Conservation (phyloP, 1,284 basidiomycete genomes). For the Cryptococcus sp. region DNA sequence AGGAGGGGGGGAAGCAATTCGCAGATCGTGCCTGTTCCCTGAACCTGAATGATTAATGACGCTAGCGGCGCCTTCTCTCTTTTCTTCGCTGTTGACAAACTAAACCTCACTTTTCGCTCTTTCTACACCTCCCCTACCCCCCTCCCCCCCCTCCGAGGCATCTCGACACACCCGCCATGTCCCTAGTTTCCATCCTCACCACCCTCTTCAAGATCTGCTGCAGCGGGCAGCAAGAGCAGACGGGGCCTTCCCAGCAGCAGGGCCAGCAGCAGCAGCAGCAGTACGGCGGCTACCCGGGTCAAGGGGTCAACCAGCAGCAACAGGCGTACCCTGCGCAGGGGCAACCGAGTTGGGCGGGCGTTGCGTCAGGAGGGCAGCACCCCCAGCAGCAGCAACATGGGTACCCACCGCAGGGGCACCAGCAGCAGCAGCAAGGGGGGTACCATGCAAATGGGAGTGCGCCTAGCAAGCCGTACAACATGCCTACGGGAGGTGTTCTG, state of each 20-base stretch:
- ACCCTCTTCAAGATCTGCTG: slow-evolving; percentile 14
- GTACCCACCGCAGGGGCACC: slow-evolving; percentile 29
- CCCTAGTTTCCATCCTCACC: slow-evolving; percentile 7
- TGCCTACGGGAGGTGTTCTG: slow-evolving; percentile 29
- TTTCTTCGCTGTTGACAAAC: too few relatives aligned
- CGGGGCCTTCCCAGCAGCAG: slow-evolving; percentile 8
- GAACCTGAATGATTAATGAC: too few relatives aligned
- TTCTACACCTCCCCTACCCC: too few relatives aligned
- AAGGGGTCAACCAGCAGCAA: slow-evolving; percentile 17
- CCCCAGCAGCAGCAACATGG: slow-evolving; percentile 15
- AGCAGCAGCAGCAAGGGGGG: slow-evolving; percentile 25
- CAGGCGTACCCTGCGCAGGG: slow-evolving; percentile 18
- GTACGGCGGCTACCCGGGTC: slow-evolving; percentile 11
- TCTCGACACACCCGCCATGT: not conserved
- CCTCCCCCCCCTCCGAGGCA: too few relatives aligned
- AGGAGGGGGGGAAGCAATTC: too few relatives aligned
- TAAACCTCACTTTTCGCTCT: too few relatives aligned
- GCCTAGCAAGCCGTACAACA: slow-evolving; percentile 15
- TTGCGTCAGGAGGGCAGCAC: slow-evolving; percentile 1
- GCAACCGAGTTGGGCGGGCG: slow-evolving; percentile 12
- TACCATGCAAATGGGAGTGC: slow-evolving; percentile 25
- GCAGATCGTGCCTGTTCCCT: too few relatives aligned
- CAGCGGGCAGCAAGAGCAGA: slow-evolving; percentile 10
- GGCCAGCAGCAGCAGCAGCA: slow-evolving; percentile 13
- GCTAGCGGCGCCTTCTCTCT: too few relatives aligned